A percentile compares a stretch with the other conserved stretches of the same genome.
phyloP scores from a whole-genome alignment of 257 asterid species.

The Knoxia roxburghii region DNA sequence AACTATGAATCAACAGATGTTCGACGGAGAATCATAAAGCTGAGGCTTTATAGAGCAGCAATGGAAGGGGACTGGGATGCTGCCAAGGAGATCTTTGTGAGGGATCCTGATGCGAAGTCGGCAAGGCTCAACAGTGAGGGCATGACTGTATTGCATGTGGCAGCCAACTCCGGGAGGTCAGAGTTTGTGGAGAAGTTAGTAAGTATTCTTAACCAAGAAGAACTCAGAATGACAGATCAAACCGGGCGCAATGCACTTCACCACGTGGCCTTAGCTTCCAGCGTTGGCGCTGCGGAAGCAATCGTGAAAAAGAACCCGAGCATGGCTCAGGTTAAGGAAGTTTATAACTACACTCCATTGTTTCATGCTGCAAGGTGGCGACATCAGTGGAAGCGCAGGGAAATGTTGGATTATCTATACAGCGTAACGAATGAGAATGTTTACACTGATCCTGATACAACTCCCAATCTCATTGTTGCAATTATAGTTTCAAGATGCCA shows the following conservation, averaged over 20 bases:
- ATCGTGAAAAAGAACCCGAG: neutral
- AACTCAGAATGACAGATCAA: neutral
- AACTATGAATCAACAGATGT: neutral
- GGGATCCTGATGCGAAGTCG: neutral
- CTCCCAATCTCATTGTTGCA: neutral
- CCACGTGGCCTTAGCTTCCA: neutral
- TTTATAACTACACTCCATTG: neutral
- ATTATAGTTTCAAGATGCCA: neutral
- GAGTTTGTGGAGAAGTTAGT: slow-evolving; percentile 5
- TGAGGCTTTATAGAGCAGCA: neutral
- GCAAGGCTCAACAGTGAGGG: neutral
- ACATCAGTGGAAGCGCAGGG: neutral
- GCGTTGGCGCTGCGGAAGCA: neutral
- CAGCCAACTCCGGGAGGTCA: neutral
- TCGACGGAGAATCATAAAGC: neutral
- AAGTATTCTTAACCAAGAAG: neutral
- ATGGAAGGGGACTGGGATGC: slow-evolving; percentile 6
- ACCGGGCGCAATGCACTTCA: neutral
- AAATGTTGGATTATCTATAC: neutral
- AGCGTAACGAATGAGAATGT: neutral
- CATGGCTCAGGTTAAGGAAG: neutral
- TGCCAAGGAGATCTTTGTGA: neutral
- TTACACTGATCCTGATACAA: neutral
- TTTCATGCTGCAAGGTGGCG: slow-evolving; percentile 7
- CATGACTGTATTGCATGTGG: slow-evolving; percentile 11